phyloP scores from a whole-genome alignment of 2,329 filamentous ascomycete genomes.

The Colletotrichum sp. region DNA sequence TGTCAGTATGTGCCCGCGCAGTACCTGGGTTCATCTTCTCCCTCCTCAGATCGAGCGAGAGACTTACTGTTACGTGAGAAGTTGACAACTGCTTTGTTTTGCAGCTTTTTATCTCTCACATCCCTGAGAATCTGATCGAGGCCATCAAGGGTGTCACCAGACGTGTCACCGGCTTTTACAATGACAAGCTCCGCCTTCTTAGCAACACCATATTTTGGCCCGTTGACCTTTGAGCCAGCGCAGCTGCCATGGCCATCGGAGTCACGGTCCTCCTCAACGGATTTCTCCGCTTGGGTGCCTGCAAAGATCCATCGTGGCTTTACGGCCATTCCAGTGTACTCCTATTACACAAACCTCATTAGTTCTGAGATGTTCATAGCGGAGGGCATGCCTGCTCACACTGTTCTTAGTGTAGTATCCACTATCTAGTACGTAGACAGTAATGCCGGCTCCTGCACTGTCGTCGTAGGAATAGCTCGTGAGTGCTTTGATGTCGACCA shows the following conservation, averaged over 20 bases:
- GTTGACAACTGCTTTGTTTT: not conserved
- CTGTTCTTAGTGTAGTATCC: not conserved
- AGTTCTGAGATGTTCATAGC: not conserved
- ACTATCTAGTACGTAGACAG: not conserved
- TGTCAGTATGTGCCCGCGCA: no score
- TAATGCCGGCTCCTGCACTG: not conserved
- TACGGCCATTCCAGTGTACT: not conserved
- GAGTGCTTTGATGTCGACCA: not conserved
- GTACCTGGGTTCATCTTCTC: fast-evolving
- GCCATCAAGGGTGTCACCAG: not conserved
- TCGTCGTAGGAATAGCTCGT: not conserved
- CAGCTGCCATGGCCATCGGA: not conserved
- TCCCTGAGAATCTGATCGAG: not conserved
- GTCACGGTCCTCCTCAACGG: not conserved
- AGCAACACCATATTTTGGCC: not conserved
- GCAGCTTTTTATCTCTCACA: not conserved
- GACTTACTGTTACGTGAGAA: not conserved
- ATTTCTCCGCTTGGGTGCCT: not conserved
- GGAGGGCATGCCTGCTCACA: fast-evolving
- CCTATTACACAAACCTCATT: not conserved
- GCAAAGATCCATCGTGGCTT: not conserved
- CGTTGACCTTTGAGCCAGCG: not conserved
- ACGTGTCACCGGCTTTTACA: not conserved
- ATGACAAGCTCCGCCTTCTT: not conserved
- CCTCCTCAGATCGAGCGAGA: no score